Evolutionary conservation across 202 grass and related monocot genomes (phyloP).

Genomic region (Sporobolus alterniflorus): DNA sequence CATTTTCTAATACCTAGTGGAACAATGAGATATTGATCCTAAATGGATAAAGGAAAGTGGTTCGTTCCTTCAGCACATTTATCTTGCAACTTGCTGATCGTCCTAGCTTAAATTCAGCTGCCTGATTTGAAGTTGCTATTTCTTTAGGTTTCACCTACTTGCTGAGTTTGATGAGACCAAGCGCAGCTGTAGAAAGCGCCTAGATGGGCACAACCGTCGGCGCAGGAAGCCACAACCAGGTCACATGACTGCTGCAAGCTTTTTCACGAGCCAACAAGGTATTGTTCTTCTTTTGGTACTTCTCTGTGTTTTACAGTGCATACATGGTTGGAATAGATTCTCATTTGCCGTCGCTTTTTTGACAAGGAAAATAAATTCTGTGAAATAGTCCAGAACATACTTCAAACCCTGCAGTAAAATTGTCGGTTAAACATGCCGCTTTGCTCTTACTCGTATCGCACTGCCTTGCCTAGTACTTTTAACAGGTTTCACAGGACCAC

Average conservation of each 20-base stretch:
- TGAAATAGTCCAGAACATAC: neutral
- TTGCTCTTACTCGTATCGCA: neutral
- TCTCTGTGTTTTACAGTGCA: neutral
- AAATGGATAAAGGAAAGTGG: neutral
- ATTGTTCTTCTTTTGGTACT: constrained; percentile 4
- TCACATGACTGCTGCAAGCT: constrained; percentile 62
- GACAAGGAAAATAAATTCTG: neutral
- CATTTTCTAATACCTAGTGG: neutral
- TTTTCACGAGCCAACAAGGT: constrained; percentile 74
- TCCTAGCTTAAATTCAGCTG: constrained; percentile 2
- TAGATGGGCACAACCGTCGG: constrained; percentile 94
- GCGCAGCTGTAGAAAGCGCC: constrained; percentile 92
- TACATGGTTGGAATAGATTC: neutral
- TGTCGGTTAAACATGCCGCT: neutral
- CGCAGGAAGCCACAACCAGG: constrained; percentile 90
- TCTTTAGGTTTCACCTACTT: constrained; percentile 84
- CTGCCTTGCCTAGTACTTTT: neutral
- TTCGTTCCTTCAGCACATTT: neutral
- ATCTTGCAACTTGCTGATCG: neutral
- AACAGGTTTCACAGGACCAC: neutral
- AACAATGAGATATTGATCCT: neutral
- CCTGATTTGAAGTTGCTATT: constrained; percentile 30
- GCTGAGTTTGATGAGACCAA: constrained; percentile 92
- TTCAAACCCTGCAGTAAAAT: neutral
- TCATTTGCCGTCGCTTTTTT: neutral